Base-by-base conservation (phyloP, 805 yeast genomes). In the Saitoella complicata region DNA sequence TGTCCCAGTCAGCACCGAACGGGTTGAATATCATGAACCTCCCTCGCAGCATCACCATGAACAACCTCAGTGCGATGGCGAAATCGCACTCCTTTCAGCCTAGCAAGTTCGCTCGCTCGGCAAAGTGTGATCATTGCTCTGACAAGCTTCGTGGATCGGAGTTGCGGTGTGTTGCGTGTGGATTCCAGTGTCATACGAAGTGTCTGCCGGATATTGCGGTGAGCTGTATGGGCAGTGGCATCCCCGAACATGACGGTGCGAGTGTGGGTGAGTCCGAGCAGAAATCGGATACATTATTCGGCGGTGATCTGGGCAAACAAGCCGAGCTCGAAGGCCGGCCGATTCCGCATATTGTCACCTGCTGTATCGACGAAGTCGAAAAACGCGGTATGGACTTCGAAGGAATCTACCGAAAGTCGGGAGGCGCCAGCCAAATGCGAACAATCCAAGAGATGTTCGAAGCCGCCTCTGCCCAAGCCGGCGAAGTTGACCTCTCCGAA, bases 401-500 rank as follows among this genome's bases (percentile, higher is more conserved):
- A 61, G 98, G 98, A 6, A 71, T 91, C 34, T 91, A 91, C 64
- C 69, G 98, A 52, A 79, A 87, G 52, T 80, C 93, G 40, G 98
- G 95, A 1, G 81, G 84, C 5, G 71, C 77, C 49, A 71, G 84
- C 6, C 79, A 80, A 41, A 71, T 78, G 45, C 74, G 71, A 49
- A 48, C 69, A 52, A 58, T 69, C 54, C 61, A 63, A 55, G 59
- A 58, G 47, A 45, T 57, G 49, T 54, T 73, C 62, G 68, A 60
- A 41, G n/a, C n/a, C 13, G n/a, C 7, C 38, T 31, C 32, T 43
- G 10, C 10, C 31, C 11, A 13, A n/a, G 36, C 10, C 46, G 40
- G 31, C 31, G 41, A 49, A 10, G 44, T 38, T 11, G 51, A 51
- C n/a, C 53, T 65, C 41, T 61, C 61, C 21, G 58, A 54, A 13